A percentile compares a stretch with the other conserved stretches of the same genome.
phyloP scores from a whole-genome alignment of 2,329 filamentous ascomycete species.

The Fusarium chuoi region DNA sequence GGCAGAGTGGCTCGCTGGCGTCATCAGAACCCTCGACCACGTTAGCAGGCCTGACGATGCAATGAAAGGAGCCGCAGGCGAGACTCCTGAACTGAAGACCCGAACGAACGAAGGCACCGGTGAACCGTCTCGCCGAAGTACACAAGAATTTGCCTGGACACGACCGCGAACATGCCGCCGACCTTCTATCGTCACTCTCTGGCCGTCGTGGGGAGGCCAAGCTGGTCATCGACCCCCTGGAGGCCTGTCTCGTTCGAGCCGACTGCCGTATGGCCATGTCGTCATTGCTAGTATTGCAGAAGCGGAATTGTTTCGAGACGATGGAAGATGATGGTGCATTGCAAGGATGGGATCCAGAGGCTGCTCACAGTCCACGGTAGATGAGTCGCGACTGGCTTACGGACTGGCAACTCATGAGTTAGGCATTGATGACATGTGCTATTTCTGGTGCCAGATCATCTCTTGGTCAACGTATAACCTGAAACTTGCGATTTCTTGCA shows the following conservation, averaged over 20 bases:
- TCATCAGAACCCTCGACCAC: constrained; percentile 81
- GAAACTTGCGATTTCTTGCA: constrained; percentile 31
- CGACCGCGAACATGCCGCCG: constrained; percentile 78
- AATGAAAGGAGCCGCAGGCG: constrained; percentile 69
- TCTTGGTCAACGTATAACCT: constrained; percentile 35
- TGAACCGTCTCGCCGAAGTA: constrained; percentile 68
- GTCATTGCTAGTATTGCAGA: no score
- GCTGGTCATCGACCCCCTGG: fast-evolving
- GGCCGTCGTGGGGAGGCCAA: background rate
- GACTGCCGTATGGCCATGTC: no score
- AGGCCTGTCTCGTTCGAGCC: background rate
- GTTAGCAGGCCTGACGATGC: constrained; percentile 70
- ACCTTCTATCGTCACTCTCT: background rate
- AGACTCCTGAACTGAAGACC: constrained; percentile 68
- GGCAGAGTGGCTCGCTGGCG: constrained; percentile 81
- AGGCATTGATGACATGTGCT: constrained; percentile 41
- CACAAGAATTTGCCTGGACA: constrained; percentile 94
- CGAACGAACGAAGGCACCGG: constrained; percentile 65
- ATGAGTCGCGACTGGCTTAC: constrained; percentile 8
- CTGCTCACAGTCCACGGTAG: no score
- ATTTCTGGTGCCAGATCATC: constrained; percentile 37
- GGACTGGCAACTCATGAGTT: constrained; percentile 38
- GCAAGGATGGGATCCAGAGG: background rate
- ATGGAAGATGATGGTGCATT: background rate
- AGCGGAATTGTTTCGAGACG: background rate